Conservation (phyloP, 2,329 filamentous ascomycete genomes). For the Drechmeria coniospora region DNA sequence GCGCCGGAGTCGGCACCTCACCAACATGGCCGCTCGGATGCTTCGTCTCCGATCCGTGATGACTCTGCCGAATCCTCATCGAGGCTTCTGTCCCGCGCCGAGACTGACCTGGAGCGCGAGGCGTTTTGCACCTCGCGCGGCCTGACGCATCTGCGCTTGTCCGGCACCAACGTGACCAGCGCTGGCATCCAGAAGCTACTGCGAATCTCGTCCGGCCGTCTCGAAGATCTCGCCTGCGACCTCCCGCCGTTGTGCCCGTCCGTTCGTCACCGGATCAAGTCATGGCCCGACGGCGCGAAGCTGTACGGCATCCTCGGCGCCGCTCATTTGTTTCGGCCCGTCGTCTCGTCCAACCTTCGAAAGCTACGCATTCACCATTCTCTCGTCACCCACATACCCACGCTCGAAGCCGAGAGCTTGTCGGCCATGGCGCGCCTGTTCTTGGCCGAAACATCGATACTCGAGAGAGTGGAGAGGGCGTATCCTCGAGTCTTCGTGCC, state of each 20-base stretch:
- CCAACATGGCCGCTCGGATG: slow-evolving; percentile 17
- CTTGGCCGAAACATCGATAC: slow-evolving; percentile 29
- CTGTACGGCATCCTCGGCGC: slow-evolving; percentile 29
- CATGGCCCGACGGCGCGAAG: slow-evolving; percentile 15
- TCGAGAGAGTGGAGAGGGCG: slow-evolving; percentile 24
- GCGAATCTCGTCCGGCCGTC: slow-evolving; percentile 23
- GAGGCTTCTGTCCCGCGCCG: slow-evolving; percentile 8
- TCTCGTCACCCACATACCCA: slow-evolving; percentile 38
- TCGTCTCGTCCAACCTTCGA: slow-evolving; percentile 36
- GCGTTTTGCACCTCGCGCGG: slow-evolving; percentile 10
- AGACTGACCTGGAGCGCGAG: slow-evolving; percentile 5
- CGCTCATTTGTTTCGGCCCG: slow-evolving; percentile 34
- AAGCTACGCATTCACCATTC: slow-evolving; percentile 43
- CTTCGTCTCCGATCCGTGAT: slow-evolving; percentile 7
- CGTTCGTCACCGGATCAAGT: slow-evolving; percentile 1
- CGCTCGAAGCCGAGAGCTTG: slow-evolving; percentile 22
- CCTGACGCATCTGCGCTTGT: slow-evolving; percentile 40
- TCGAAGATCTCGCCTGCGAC: slow-evolving; percentile 39
- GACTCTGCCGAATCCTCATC: slow-evolving; percentile 14
- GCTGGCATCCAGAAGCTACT: slow-evolving; percentile 28
- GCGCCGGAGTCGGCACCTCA: slow-evolving; percentile 4
- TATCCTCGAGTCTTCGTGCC: slow-evolving; percentile 35
- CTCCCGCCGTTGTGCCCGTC: slow-evolving; percentile 17
- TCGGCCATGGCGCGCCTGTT: slow-evolving; percentile 20
- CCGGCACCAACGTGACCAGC: slow-evolving; percentile 31